Evolutionary conservation across 2,329 filamentous ascomycete genomes (phyloP), one percentile per base, ranked within the genome.

Genomic region (Fusarium tupiense): DNA sequence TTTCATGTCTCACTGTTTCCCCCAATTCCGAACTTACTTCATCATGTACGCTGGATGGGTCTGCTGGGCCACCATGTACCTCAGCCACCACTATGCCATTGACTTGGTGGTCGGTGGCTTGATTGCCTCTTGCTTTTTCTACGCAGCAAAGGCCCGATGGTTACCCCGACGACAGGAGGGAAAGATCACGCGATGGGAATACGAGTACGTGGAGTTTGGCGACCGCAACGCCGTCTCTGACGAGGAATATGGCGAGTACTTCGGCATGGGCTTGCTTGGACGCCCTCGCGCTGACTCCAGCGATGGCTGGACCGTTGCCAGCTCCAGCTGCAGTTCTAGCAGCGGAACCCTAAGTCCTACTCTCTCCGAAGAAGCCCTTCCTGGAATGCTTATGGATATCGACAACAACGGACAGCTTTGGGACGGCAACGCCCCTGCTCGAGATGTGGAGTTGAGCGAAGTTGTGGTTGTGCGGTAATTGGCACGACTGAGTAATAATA

Each of bases 31-130:
- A 75, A 91, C 92, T 19, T 84, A 96, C 61, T 97, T 97, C 84
- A 89, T 95, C 73, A 87, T 89, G 73, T 98, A 98, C 83, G 93
- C 93, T 50, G 89, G 93, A 81, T 98, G 96, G 96, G 91, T 98
- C 79, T 98, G 95, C 94, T 98, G 96, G 95, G 93, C 95, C 19
- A 98, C 96, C 76, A 98, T 98, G 94, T 98, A 98, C 81, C 90
- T 98, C 60, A 97, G 94, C 79, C 96, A 98, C 84, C 96, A 98
- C 85, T 98, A 98, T 81, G 96, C 95, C 38, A 93, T 98, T 46
- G 96, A 98, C 82, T 87, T 98, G 58, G 94, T 98, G 33, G 94
- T 90, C 41, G 96, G 96, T 76, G 94, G 92, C 81, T 86, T 98
- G 69, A 87, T 94, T 68, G 93, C 94, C 31, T 92, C 92, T 19